Conservation (phyloP, 306 rosid genomes). For the Cercis canadensis region DNA sequence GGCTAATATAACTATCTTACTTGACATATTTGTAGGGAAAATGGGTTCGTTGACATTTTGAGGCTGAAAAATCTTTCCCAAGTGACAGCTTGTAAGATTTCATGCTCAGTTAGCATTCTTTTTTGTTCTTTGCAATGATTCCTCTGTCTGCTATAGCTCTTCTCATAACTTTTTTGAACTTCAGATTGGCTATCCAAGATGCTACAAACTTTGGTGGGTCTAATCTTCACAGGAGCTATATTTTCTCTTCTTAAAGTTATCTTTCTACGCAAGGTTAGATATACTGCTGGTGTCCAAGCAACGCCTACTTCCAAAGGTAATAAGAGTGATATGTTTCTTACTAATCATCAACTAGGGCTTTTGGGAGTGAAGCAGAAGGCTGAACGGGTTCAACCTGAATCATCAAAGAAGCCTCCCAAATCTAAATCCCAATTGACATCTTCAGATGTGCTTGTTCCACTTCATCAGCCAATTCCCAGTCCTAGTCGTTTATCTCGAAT, state of each 20-base stretch:
- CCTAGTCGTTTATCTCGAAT: constrained; percentile 54
- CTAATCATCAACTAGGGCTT: constrained; percentile 77
- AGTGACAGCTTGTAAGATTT: constrained; percentile 69
- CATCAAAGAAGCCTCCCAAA: constrained; percentile 79
- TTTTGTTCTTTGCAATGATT: constrained; percentile 10
- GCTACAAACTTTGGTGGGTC: constrained; percentile 60
- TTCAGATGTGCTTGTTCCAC: constrained; percentile 88
- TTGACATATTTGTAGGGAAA: constrained; percentile 62
- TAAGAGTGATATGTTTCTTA: constrained; percentile 56
- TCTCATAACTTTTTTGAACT: constrained; percentile 29
- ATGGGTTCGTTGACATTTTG: constrained; percentile 54
- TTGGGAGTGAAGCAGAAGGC: constrained; percentile 77
- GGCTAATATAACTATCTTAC: constrained; percentile 14
- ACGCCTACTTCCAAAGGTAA: constrained; percentile 48
- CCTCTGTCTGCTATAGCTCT: background rate
- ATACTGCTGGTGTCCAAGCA: constrained; percentile 40
- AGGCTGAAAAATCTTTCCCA: constrained; percentile 53
- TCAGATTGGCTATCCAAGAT: constrained; percentile 74
- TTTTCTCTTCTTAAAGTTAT: constrained; percentile 71
- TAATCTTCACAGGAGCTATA: constrained; percentile 66
- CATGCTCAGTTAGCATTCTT: background rate
- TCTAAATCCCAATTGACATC: constrained; percentile 54
- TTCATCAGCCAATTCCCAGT: constrained; percentile 70
- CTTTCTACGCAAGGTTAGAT: constrained; percentile 52
- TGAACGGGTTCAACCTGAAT: constrained; percentile 52